Evolutionary conservation across 208 protist genomes (phyloP).

Genomic region (Tritrichomonas foetus): DNA sequence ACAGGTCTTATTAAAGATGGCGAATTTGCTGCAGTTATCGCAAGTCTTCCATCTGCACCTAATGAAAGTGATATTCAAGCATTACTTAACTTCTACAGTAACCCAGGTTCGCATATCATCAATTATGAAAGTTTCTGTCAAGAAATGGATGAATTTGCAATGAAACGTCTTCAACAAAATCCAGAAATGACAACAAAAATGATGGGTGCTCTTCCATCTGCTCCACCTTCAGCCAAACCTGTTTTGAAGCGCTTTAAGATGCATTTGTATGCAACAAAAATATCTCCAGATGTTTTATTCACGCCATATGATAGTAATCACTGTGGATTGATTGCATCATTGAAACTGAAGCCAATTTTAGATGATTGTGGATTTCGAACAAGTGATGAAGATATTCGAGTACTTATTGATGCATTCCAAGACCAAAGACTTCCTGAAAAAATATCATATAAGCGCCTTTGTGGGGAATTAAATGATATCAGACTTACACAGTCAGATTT

Average conservation of each 20-base stretch:
- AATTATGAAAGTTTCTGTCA: conserved; percentile 7
- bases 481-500: neutral
- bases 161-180: neutral
- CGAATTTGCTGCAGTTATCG: neutral
- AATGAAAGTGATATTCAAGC: neutral
- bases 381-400: neutral
- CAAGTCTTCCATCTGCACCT: neutral
- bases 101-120: neutral
- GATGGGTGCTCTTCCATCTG: neutral
- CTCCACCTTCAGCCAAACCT: neutral
- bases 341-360: neutral
- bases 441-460: neutral
- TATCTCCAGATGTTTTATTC: neutral
- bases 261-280: neutral
- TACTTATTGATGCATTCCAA: neutral
- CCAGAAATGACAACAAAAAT: neutral
- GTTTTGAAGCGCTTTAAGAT: neutral
- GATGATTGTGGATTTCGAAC: neutral
- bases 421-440: neutral
- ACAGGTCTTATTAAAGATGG: neutral
- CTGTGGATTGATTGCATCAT: neutral
- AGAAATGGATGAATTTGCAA: neutral
- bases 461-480: neutral
- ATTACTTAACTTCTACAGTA: neutral
- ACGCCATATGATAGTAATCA: neutral